Conservation (phyloP, 495 filamentous ascomycete species). For the Penicillium odoratum region DNA sequence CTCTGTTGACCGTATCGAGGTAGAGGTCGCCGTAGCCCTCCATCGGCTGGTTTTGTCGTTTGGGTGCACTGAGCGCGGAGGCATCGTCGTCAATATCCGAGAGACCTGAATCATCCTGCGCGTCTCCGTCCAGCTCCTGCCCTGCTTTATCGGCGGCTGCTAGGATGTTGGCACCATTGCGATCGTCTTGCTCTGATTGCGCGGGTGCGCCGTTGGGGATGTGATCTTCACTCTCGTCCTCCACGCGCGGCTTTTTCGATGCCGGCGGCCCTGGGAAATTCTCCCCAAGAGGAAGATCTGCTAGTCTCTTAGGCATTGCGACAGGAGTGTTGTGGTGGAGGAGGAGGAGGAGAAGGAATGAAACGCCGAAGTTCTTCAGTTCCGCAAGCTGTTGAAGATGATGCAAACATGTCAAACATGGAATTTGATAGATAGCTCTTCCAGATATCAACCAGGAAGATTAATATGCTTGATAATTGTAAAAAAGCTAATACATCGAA, state of each 20-base stretch:
- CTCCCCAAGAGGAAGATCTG: constrained; percentile 74
- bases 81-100: constrained; percentile 41
- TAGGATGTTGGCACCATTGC: constrained; percentile 39
- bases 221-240: constrained; percentile 47
- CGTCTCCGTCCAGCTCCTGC: constrained; percentile 43
- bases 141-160: constrained; percentile 40
- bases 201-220: constrained; percentile 42
- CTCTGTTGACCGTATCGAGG: constrained; percentile 92
- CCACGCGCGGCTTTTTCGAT: constrained; percentile 73
- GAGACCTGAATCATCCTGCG: constrained; percentile 28
- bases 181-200: constrained; percentile 40
- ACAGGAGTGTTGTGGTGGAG: constrained; percentile 13
- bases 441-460: neutral
- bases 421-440: constrained; percentile 1
- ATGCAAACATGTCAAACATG: constrained; percentile 50
- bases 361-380: constrained; percentile 15
- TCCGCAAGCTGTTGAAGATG: constrained; percentile 13
- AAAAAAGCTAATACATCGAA: neutral
- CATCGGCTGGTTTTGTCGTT: constrained; percentile 72
- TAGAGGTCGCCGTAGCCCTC: constrained; percentile 95
- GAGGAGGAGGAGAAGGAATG: constrained; percentile 13
- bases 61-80: constrained; percentile 43
- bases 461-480: no score
- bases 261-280: constrained; percentile 63
- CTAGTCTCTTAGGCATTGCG: constrained; percentile 74